phyloP scores from a whole-genome alignment of 495 filamentous ascomycete species.

The Tuber aestivum region DNA sequence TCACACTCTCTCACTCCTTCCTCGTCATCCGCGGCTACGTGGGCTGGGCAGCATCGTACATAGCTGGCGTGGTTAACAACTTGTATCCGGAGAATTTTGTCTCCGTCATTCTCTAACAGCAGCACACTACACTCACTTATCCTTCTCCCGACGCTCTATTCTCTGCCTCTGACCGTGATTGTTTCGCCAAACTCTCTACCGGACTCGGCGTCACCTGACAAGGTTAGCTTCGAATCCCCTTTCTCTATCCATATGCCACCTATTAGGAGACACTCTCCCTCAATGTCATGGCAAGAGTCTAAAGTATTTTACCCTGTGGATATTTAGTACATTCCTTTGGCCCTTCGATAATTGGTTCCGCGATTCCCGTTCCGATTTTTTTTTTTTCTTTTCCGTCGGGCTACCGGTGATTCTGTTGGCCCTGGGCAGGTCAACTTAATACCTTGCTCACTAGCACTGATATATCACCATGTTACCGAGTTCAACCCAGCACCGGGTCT shows the following conservation, averaged over 20 bases:
- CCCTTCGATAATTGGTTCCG: background rate
- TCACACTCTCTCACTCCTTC: conserved; percentile 22
- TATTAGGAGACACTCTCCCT: background rate
- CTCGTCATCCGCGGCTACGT: conserved; percentile 30
- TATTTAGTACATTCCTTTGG: background rate
- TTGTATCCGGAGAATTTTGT: conserved; percentile 19
- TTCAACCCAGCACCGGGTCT: conserved; percentile 10
- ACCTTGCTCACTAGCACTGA: conserved; percentile 14
- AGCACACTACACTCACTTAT: background rate
- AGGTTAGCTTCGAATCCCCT: background rate
- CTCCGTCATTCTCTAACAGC: conserved; percentile 11
- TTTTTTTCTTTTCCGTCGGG: background rate
- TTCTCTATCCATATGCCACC: background rate
- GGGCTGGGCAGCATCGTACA: conserved; percentile 28
- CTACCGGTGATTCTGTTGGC: conserved; percentile 24
- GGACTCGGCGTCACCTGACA: background rate
- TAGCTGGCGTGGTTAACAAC: conserved; percentile 32
- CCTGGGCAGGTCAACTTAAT: conserved; percentile 12
- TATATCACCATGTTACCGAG: conserved; percentile 27
- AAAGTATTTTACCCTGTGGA: background rate
- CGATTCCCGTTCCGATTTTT: background rate
- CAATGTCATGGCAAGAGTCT: background rate
- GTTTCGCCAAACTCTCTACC: background rate
- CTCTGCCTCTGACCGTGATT: background rate
- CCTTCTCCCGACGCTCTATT: background rate